Conservation (phyloP, 192 early-diverging fungal genomes). For the Coemansia sp. region DNA sequence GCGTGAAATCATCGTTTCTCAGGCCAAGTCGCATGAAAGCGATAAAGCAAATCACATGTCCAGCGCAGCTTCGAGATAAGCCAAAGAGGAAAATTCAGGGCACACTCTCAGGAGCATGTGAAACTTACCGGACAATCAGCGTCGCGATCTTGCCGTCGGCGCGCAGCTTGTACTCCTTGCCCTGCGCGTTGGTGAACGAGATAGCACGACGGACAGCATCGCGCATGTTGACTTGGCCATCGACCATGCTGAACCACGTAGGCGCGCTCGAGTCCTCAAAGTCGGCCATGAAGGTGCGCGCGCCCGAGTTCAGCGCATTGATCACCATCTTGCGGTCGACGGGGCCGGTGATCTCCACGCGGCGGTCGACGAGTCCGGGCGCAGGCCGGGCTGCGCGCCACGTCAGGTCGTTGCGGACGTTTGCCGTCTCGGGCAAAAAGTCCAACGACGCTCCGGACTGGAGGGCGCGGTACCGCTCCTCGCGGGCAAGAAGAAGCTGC, state of each 20-base stretch:
- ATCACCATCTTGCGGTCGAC: constrained; percentile 99
- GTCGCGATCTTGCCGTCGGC: constrained; percentile 88
- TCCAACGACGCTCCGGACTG: constrained; percentile 82
- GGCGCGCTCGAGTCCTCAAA: constrained; percentile 99
- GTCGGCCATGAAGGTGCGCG: constrained; percentile 97
- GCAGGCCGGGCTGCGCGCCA: constrained; percentile 90
- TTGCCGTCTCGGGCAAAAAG: constrained; percentile 89
- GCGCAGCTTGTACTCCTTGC: constrained; percentile 93
- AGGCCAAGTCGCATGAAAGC: too few relatives aligned
- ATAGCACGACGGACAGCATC: constrained; percentile 90
- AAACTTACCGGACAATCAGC: constrained; percentile 74
- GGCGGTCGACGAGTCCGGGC: constrained; percentile 85
- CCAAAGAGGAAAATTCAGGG: neutral
- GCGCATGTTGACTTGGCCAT: constrained; percentile 91
- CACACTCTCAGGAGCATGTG: neutral
- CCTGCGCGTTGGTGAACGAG: constrained; percentile 78
- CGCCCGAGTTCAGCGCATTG: constrained; percentile 95
- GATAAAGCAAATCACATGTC: constrained; percentile 16
- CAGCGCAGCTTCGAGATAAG: neutral
- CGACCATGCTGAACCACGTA: constrained; percentile 91
- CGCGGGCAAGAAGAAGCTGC: constrained; percentile 77
- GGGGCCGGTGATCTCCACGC: constrained; percentile 97
- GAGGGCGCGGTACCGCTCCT: constrained; percentile 73
- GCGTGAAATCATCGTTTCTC: too few relatives aligned
- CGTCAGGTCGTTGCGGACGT: constrained; percentile 84